Evolutionary conservation across 2,329 filamentous ascomycete genomes (phyloP).

Genomic region (Diplodia sapinea): DNA sequence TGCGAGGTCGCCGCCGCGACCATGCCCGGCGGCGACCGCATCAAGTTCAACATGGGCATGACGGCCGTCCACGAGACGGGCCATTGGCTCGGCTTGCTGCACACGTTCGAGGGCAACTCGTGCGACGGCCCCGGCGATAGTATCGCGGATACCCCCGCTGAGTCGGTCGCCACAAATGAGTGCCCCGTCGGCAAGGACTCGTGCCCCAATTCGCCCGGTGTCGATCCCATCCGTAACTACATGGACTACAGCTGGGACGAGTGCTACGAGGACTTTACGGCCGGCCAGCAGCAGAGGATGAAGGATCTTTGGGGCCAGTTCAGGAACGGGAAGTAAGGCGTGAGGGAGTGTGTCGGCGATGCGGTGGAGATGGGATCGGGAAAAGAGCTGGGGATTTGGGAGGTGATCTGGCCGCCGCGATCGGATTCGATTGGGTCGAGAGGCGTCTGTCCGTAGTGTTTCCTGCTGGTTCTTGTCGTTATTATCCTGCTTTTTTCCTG

Average conservation of each 20-base stretch:
- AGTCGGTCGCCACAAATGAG: constrained; percentile 57
- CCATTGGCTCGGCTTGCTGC: constrained; percentile 56
- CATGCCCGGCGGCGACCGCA: constrained; percentile 59
- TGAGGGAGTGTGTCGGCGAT: not conserved
- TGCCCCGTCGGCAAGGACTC: constrained; percentile 60
- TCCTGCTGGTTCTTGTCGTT: too few relatives aligned
- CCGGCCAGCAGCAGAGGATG: constrained; percentile 58
- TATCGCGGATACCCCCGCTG: constrained; percentile 52
- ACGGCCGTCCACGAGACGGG: constrained; percentile 57
- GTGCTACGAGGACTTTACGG: constrained; percentile 61
- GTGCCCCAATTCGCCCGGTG: constrained; percentile 51
- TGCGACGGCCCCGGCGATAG: constrained; percentile 54
- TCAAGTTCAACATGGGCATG: constrained; percentile 57
- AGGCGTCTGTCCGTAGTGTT: too few relatives aligned
- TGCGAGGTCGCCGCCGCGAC: constrained; percentile 64
- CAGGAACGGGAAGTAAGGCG: constrained; percentile 43
- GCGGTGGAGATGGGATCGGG: too few relatives aligned
- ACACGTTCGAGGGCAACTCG: constrained; percentile 54
- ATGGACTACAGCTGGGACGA: constrained; percentile 66
- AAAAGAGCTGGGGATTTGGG: too few relatives aligned
- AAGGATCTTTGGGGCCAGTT: constrained; percentile 58
- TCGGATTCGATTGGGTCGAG: too few relatives aligned
- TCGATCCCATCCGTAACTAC: constrained; percentile 63
- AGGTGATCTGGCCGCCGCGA: too few relatives aligned
- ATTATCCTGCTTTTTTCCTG: too few relatives aligned